Evolutionary conservation across 2,329 filamentous ascomycete species (phyloP), one percentile per base, ranked within the genome.

Genomic region (Xylariaceae sp.): DNA sequence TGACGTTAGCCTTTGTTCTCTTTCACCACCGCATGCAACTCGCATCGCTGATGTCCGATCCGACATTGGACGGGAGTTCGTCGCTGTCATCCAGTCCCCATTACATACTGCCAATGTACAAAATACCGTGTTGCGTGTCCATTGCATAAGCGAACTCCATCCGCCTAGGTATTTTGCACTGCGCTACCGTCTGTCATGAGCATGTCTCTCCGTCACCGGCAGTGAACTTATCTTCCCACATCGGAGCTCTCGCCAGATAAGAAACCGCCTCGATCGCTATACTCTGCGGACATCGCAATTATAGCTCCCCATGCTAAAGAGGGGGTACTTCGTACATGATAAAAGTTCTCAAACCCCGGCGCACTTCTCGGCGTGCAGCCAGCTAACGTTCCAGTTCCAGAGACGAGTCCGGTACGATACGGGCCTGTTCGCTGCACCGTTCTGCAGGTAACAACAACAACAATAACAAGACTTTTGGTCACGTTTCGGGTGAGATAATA

Each of bases 401-500:
- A 11, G 5, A 9, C 3, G 35, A 37, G 35, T 37, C 8, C 35
- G 35, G 35, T 37, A 37, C 27, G 42, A 44, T 30, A 31, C 27
- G 29, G 42, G 42, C 30, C 42, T 30, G 26, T 30, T 27, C 2
- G 3, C 51, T 48, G 37, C 35, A 41, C 47, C 39, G 51, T 35
- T 37, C 35, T 56, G 51, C 48, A 54, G 53, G 54, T 56, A 48
- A 56, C 50, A 54, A 32, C 51, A 45, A 47, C 45, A 31, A 4
- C 19, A 19, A 19, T 19, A 19, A 19, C 19, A 19, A 19, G 19
- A 19, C 7, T 37, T 7, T 42, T 41, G 52, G 55, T 40, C 30
- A 30, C 51, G 47, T 50, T 55, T 55, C 50, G 53, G 52, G 54
- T 48, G 35, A 49, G 50, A 55, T 58, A 51, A 50, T 51, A 41